Percentiles rank a stretch among this genome's conserved stretches.
Conservation (phyloP, 257 asterid species). For the Eustoma russellianum region DNA sequence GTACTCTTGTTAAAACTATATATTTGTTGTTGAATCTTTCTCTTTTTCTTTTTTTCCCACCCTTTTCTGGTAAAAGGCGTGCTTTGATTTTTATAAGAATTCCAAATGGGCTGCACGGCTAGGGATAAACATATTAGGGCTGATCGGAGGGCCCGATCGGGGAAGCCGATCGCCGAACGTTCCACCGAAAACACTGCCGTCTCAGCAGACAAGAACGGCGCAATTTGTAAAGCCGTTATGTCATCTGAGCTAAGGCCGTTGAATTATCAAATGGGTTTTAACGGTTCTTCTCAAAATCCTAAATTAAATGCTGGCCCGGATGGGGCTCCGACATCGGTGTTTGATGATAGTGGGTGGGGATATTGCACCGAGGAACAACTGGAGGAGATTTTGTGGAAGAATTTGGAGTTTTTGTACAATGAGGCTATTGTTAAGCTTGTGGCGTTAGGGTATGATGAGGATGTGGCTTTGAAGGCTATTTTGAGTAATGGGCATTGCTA, state of each 20-base stretch:
- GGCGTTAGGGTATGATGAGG: slow-evolving; percentile 60
- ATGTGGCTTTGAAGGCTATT: slow-evolving; percentile 61
- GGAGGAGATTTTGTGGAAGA: slow-evolving; percentile 57
- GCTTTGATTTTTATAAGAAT: slow-evolving; percentile 13
- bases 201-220: slow-evolving; percentile 14
- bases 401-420: slow-evolving; percentile 52
- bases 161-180: slow-evolving; percentile 49
- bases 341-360: slow-evolving; percentile 31
- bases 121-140: slow-evolving; percentile 67
- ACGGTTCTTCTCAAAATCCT: slow-evolving; percentile 8
- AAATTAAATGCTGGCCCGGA: slow-evolving; percentile 2
- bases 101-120: slow-evolving; percentile 49
- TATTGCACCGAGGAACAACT: slow-evolving; percentile 40
- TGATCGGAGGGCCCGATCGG: slow-evolving; percentile 67
- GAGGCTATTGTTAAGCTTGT: slow-evolving; percentile 54
- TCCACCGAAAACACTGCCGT: slow-evolving; percentile 5
- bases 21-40: slow-evolving; percentile 6
- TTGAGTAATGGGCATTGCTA: slow-evolving; percentile 67
- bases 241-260: slow-evolving; percentile 26
- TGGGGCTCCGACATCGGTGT: slow-evolving; percentile 8
- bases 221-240: slow-evolving; percentile 14
- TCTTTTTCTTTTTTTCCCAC: background rate
- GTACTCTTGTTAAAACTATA: background rate
- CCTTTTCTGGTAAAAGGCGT: slow-evolving; percentile 9
- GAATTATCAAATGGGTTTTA: slow-evolving; percentile 12